Evolutionary conservation across 352 stramenopile genomes (phyloP), one percentile per base, ranked within the genome.

Genomic region (Globisporangium acanthophoron): DNA sequence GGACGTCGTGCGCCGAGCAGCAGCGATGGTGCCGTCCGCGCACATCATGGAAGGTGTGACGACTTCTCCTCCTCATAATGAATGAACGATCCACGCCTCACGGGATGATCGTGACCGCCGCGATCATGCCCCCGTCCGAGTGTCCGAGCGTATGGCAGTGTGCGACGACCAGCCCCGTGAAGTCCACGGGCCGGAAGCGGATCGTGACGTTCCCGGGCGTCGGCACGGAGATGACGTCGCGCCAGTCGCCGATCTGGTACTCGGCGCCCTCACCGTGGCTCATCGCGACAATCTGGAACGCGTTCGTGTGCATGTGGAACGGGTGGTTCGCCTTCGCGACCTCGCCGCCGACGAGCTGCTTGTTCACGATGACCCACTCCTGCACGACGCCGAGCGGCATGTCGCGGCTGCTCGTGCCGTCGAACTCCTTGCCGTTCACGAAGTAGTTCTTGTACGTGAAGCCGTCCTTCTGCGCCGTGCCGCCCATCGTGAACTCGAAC

Each of bases 251-350:
- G 9, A 94, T 62, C 41, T 74, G 56, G 61, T 92, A 92, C 70
- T 94, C 84, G 8, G 88, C 51, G 15, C 76, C 76, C 18, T 77
- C 67, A 16, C 76, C 80, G 50, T 90, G 78, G 35, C 73, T 85
- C 69, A 89, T 78, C 24, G 69, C 68, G 15, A 92, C 73, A 56
- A 95, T 74, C 68, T 94, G 84, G 67, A 92, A 92, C 27, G 83
- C 76, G 55, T 92, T 94, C 27, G 83, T 90, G 66, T 95, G 86
- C 56, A 94, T 59, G 62, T 94, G 86, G 58, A 93, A 95, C 52
- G 86, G 86, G 54, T 95, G 86, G 52, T 92, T 91, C 67, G 81
- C 87, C 11, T 66, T 41, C 3, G 78, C 71, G 20, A 70, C 54
- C 20, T 60, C 66, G 12, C 75, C 76, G 40, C 52, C 62, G 39